Conservation (phyloP, 2,329 filamentous ascomycete species). For the Fusarium buxicola region DNA sequence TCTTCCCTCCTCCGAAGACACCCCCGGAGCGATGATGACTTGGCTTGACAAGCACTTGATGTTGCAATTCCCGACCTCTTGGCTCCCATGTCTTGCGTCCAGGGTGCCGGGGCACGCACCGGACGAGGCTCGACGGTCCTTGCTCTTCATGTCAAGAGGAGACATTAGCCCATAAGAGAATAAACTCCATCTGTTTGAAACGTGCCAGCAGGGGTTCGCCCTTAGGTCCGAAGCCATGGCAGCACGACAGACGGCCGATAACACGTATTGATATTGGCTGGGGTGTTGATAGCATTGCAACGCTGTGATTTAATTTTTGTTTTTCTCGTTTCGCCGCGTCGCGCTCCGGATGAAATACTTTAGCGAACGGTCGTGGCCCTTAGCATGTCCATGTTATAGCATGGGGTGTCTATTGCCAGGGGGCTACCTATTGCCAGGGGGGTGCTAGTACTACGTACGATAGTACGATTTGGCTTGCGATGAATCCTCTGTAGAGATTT, state of each 20-base stretch:
- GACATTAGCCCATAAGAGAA: slow-evolving; percentile 27
- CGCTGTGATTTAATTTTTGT: slow-evolving; percentile 20
- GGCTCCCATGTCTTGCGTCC: slow-evolving; percentile 29
- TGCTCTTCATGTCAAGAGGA: slow-evolving; percentile 17
- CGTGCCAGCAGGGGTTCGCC: slow-evolving; percentile 27
- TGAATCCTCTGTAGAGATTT: background rate
- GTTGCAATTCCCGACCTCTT: slow-evolving; percentile 21
- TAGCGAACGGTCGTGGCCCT: slow-evolving; percentile 9
- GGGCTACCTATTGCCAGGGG: too few relatives aligned
- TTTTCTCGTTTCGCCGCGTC: slow-evolving; percentile 14
- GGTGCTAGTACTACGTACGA: too few relatives aligned
- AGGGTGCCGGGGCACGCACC: background rate
- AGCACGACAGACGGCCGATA: slow-evolving; percentile 23
- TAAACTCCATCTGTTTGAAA: slow-evolving; percentile 36
- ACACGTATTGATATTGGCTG: slow-evolving; percentile 25
- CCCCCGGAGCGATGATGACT: slow-evolving; percentile 13
- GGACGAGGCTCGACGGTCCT: slow-evolving; percentile 37
- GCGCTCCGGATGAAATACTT: slow-evolving; percentile 12
- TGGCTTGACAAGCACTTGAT: slow-evolving; percentile 14
- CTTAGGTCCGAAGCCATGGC: slow-evolving; percentile 20
- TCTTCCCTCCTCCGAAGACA: background rate
- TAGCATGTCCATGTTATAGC: slow-evolving; percentile 14
- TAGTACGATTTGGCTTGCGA: too few relatives aligned
- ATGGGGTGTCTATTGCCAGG: slow-evolving; percentile 12
- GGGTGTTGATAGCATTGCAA: slow-evolving; percentile 32